Base-by-base conservation (phyloP, 176 grass and related monocot genomes). In the Chloris gayana region DNA sequence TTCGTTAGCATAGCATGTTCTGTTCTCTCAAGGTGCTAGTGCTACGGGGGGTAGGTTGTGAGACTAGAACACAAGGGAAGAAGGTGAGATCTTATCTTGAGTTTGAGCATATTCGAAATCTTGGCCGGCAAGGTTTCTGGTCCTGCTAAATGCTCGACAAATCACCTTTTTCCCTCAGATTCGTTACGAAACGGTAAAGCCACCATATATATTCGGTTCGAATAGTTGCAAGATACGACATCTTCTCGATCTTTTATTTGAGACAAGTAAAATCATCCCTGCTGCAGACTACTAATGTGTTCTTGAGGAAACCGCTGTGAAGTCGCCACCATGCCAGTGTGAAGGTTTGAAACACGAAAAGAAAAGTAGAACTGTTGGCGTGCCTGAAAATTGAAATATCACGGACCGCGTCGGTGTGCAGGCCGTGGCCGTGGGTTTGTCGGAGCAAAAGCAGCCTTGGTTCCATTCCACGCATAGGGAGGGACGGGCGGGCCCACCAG, bases 111-210 rank as follows among this genome's bases (percentile, higher is more conserved):
- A 63, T 81, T 87, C 53, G 24, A 87, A 53, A 45, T 5, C 53
- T 61, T 87, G 72, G 71, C 41, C 72, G 72, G 85, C 72, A 87
- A 87, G 85, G 11, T 12, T 7, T 33, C 11, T 5, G 22, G 22
- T 33, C 44, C 14, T 44, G 67, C 45, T 22, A 73, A 45, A 56
- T 73, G 69, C 25, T 21, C 14, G 11, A 35, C 46, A 85, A 73
- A 46, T 14, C 9, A 47, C 26, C 68, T 74, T 57, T 74, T 57
- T 25, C 32, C 57, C 2, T 9, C 9, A 80, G 69, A 73, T 73
- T 80, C 76, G 15, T 80, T 14, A 0, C 42, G 7, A 2, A 84
- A 21, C 5, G 10, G 54, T 57, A 25, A 57, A 56, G 61, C 51
- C 54, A 11, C 13, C 34, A 13, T 37, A n/a, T 6, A 37, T 14